Conservation (phyloP, 2,329 filamentous ascomycete genomes). For the Leptosphaerulina australis region DNA sequence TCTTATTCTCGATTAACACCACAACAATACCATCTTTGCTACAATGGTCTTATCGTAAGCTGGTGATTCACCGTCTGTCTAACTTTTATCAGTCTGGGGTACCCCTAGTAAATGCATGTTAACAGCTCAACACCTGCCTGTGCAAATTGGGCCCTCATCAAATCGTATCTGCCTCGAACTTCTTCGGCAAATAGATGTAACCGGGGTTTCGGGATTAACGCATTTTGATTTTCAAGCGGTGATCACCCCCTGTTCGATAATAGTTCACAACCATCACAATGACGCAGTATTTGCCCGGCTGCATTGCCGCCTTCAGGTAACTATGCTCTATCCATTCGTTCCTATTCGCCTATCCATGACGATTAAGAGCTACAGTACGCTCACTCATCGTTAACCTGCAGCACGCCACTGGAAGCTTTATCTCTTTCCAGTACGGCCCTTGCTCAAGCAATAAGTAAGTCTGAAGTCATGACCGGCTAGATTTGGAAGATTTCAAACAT, state of each 20-base stretch:
- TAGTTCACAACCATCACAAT: slow-evolving; percentile 13
- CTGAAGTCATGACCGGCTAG: slow-evolving; percentile 18
- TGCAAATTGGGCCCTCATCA: too few species aligned
- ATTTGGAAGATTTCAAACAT: background rate
- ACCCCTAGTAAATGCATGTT: too few species aligned
- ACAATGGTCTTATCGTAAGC: background rate
- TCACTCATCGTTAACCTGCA: slow-evolving; percentile 8
- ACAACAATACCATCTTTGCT: slow-evolving; percentile 1
- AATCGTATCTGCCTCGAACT: background rate
- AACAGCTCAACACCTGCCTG: too few species aligned
- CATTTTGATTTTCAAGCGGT: slow-evolving; percentile 1
- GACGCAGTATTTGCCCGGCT: background rate
- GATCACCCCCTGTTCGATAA: slow-evolving; percentile 7
- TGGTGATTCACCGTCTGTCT: too few species aligned
- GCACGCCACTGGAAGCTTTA: slow-evolving; percentile 9
- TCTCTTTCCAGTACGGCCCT: slow-evolving; percentile 5
- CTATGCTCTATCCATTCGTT: background rate
- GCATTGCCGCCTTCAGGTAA: background rate
- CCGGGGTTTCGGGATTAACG: slow-evolving; percentile 4
- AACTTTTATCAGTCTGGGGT: too few species aligned
- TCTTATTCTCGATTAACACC: slow-evolving; percentile 2
- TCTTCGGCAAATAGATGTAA: slow-evolving; percentile 4
- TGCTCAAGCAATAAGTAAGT: slow-evolving; percentile 1
- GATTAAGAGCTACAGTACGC: background rate
- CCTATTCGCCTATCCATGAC: background rate